These are phyloP conservation scores for Venturiaceae sp. DNA, from an alignment of 2,329 filamentous ascomycete species.

Conservation along the genomic window DNA sequence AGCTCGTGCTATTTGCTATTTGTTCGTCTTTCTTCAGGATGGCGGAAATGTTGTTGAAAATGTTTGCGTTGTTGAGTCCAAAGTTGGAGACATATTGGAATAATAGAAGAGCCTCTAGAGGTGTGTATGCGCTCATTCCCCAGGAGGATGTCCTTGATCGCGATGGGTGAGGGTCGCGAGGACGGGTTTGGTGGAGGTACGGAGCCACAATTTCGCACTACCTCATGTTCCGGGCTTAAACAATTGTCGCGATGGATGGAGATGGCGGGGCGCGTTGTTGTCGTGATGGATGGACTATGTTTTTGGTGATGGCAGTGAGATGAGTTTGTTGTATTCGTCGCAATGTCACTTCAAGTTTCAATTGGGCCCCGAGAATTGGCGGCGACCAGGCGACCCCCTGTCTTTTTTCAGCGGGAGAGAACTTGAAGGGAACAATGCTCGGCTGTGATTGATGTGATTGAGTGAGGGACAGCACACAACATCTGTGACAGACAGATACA, in stretches of 20 bases:
- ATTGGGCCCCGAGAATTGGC: too few species aligned
- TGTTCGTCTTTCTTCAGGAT: slow-evolving; percentile 64
- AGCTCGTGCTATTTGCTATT: slow-evolving; percentile 59
- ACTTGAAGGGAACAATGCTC: too few species aligned
- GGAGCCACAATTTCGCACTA: not conserved
- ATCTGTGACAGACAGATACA: too few species aligned
- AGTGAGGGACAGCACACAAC: too few species aligned
- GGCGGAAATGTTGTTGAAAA: slow-evolving; percentile 65
- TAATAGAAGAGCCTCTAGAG: slow-evolving; percentile 76
- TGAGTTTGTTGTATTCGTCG: not conserved
- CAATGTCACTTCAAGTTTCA: too few species aligned
- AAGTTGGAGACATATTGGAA: slow-evolving; percentile 68
- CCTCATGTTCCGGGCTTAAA: not conserved
- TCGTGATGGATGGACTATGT: not conserved
- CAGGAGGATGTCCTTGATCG: not conserved
- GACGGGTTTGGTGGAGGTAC: not conserved
- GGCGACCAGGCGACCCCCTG: too few species aligned
- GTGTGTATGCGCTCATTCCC: slow-evolving; percentile 63
- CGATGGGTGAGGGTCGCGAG: slow-evolving; percentile 3
- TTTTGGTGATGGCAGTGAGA: not conserved
- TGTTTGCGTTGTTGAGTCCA: slow-evolving; percentile 49
- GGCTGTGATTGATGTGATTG: too few species aligned
- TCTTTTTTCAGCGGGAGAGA: too few species aligned
- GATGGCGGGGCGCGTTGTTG: not conserved
- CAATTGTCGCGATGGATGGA: not conserved